phyloP scores from a whole-genome alignment of 2,329 filamentous ascomycete species.

The Onygenales sp. region DNA sequence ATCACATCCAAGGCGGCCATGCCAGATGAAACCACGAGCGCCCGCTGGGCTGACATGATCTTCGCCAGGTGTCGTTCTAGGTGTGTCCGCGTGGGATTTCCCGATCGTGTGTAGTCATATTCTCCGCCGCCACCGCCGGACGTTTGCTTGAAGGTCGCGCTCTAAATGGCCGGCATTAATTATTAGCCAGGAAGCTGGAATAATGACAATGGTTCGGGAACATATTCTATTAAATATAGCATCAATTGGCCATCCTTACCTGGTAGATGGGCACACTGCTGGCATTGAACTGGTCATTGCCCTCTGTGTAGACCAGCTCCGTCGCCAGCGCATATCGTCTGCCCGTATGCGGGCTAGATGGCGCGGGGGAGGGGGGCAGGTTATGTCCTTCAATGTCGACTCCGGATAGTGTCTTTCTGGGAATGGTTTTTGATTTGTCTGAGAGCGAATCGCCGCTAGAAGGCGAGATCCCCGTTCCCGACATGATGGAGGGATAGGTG shows the following conservation, averaged over 20 bases:
- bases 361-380: slow-evolving; percentile 82
- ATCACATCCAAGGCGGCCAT: slow-evolving; percentile 98
- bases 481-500: slow-evolving; percentile 7
- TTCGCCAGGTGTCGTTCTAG: slow-evolving; percentile 95
- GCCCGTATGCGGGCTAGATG: slow-evolving; percentile 78
- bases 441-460: neutral
- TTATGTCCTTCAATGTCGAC: slow-evolving; percentile 76
- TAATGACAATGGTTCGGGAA: neutral
- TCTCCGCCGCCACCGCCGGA: slow-evolving; percentile 72
- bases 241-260: slow-evolving; percentile 28
- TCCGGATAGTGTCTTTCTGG: slow-evolving; percentile 44
- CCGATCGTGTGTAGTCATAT: slow-evolving; percentile 97
- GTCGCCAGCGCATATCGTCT: slow-evolving; percentile 89
- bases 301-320: slow-evolving; percentile 91
- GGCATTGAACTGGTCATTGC: slow-evolving; percentile 92
- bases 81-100: slow-evolving; percentile 92
- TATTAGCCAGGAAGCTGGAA: neutral
- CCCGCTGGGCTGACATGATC: slow-evolving; percentile 92
- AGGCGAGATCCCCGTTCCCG: slow-evolving; percentile 4
- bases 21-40: slow-evolving; percentile 86
- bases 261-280: slow-evolving; percentile 97
- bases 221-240: neutral
- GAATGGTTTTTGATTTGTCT: slow-evolving; percentile 4
- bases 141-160: slow-evolving; percentile 93
- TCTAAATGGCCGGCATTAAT: slow-evolving; percentile 36